Conservation (phyloP, 305 asterid species). For the Fraxinus nigra region DNA sequence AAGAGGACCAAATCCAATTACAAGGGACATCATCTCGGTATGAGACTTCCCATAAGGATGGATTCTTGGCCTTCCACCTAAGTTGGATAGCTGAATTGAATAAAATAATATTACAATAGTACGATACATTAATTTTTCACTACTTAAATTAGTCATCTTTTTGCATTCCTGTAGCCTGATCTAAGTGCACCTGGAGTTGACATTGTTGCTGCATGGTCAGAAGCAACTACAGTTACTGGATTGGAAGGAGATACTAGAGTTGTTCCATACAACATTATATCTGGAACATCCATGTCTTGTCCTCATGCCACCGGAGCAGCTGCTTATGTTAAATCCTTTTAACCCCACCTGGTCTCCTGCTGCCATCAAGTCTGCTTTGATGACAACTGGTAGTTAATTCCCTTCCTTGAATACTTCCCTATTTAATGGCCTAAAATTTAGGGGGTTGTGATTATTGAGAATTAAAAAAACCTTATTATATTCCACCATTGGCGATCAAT, state of each 20-base stretch:
- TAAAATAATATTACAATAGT: neutral
- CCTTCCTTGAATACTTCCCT: neutral
- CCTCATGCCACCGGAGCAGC: slow-evolving; percentile 46
- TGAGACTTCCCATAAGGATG: neutral
- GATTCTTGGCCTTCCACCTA: neutral
- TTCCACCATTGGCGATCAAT: neutral
- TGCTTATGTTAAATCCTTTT: slow-evolving; percentile 36
- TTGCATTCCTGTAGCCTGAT: slow-evolving; percentile 28
- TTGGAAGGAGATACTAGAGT: slow-evolving; percentile 7
- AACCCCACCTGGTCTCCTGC: slow-evolving; percentile 43
- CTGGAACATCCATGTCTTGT: slow-evolving; percentile 47
- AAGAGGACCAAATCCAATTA: slow-evolving; percentile 41
- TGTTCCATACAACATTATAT: slow-evolving; percentile 23
- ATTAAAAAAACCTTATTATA: too few relatives aligned
- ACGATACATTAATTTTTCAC: neutral
- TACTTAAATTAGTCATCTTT: neutral
- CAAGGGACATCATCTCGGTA: slow-evolving; percentile 44
- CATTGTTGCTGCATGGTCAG: slow-evolving; percentile 43
- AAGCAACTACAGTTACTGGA: slow-evolving; percentile 22
- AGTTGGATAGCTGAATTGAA: neutral
- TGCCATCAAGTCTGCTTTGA: slow-evolving; percentile 42
- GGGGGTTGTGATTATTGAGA: neutral
- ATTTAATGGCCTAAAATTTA: neutral
- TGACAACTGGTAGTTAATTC: slow-evolving; percentile 35
- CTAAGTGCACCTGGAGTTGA: slow-evolving; percentile 44